These are phyloP conservation scores for Xylariaceae sp. DNA, from an alignment of 2,329 filamentous ascomycete species.

Conservation along the genomic window DNA sequence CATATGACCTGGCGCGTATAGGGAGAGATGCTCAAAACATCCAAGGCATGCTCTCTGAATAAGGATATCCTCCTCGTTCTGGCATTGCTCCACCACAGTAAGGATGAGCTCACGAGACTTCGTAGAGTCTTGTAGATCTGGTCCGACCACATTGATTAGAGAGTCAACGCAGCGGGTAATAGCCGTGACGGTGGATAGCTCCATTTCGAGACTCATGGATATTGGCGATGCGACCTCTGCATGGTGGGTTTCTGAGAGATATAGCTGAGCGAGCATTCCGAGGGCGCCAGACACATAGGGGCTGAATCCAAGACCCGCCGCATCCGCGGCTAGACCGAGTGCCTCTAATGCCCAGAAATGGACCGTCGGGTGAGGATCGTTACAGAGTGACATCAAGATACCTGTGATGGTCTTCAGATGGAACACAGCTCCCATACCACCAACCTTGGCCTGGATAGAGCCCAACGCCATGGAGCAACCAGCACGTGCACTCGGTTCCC, in stretches of 20 bases:
- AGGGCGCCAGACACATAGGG: slow-evolving; percentile 84
- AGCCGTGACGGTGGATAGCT: slow-evolving; percentile 73
- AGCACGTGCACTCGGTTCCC: slow-evolving; percentile 86
- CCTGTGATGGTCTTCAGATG: slow-evolving; percentile 97
- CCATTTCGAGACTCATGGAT: slow-evolving; percentile 85
- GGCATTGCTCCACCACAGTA: slow-evolving; percentile 77
- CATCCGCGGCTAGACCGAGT: slow-evolving; percentile 78
- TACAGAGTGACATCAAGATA: slow-evolving; percentile 95
- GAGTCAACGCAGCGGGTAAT: slow-evolving; percentile 87
- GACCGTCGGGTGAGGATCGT: slow-evolving; percentile 89
- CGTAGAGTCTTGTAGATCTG: slow-evolving; percentile 85
- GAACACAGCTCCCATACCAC: slow-evolving; percentile 93
- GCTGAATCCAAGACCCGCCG: slow-evolving; percentile 86
- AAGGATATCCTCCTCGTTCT: slow-evolving; percentile 63
- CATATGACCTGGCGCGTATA: slow-evolving; percentile 86
- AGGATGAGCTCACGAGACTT: slow-evolving; percentile 92
- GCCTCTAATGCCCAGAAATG: slow-evolving; percentile 96
- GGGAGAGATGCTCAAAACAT: slow-evolving; percentile 83
- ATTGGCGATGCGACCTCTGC: slow-evolving; percentile 72
- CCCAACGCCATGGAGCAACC: slow-evolving; percentile 92
- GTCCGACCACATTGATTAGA: slow-evolving; percentile 92
- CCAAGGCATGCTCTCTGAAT: slow-evolving; percentile 72
- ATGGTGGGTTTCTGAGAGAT: slow-evolving; percentile 87
- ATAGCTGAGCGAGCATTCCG: slow-evolving; percentile 90
- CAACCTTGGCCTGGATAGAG: slow-evolving; percentile 89